Evolutionary conservation across 225 moss, liverwort and hornwort genomes (phyloP).

Genomic region (Marchantia paleacea): DNA sequence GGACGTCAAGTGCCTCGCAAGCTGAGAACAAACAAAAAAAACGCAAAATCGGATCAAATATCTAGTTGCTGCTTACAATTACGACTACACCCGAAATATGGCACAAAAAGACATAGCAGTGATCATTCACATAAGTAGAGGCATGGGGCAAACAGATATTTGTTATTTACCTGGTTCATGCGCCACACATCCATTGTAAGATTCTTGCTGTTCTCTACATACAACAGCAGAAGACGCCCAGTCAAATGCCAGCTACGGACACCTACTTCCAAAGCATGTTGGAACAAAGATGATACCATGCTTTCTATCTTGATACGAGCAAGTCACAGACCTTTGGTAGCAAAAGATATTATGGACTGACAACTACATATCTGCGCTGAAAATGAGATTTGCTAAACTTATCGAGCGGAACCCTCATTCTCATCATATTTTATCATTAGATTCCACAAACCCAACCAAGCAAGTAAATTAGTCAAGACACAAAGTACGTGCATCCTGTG

Average conservation of each 20-base stretch:
- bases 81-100: too few relatives aligned
- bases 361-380: background rate
- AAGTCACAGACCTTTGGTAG: background rate
- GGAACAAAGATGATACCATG: background rate
- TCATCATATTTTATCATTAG: background rate
- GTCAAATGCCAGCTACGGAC: background rate
- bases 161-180: slow-evolving; percentile 74
- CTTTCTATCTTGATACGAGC: background rate
- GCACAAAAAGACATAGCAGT: too few relatives aligned
- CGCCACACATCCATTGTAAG: slow-evolving; percentile 94
- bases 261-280: background rate
- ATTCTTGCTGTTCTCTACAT: slow-evolving; percentile 96
- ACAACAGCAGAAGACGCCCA: background rate
- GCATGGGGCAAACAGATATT: background rate
- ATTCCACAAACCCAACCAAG: background rate
- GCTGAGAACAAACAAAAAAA: slow-evolving; percentile 46
- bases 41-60: background rate
- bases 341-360: background rate
- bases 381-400: too few relatives aligned
- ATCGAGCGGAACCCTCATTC: background rate
- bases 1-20: slow-evolving; percentile 77
- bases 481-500: background rate
- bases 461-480: background rate
- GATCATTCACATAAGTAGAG: too few relatives aligned
- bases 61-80: too few relatives aligned